These are phyloP conservation scores for Lyophyllum semitale DNA, from an alignment of 768 basidiomycete species.

Conservation along the genomic window DNA sequence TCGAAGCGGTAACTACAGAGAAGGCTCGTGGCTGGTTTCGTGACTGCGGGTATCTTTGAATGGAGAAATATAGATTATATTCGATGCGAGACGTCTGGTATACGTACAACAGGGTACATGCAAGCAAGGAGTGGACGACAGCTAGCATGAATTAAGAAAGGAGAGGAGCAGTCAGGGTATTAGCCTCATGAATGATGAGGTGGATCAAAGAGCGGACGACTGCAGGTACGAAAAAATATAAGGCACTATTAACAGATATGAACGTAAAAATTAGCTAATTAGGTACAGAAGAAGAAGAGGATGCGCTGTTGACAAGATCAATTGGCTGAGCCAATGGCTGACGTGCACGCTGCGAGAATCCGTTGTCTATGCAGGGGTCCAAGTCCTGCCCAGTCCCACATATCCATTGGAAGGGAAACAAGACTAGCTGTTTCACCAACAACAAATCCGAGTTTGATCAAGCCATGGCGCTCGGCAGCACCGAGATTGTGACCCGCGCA, in stretches of 20 bases:
- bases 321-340: no score
- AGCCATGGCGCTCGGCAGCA: conserved; percentile 3
- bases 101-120: neutral
- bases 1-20: conserved; percentile 17
- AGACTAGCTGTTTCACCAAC: conserved; percentile 3
- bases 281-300: no score
- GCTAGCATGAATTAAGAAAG: neutral
- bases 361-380: conserved; percentile 7
- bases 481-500: neutral
- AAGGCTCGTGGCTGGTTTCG: conserved; percentile 23
- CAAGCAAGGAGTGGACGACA: neutral
- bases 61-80: neutral
- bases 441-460: conserved; percentile 13
- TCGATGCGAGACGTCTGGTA: neutral
- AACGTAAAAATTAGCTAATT: no score
- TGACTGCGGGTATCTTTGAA: conserved; percentile 19
- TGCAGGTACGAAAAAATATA: neutral
- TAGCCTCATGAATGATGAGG: neutral
- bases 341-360: conserved; percentile 9
- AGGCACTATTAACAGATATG: no score
- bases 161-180: neutral
- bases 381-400: conserved; percentile 12
- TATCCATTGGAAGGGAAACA: neutral
- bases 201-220: neutral
- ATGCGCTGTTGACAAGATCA: no score